phyloP scores from a whole-genome alignment of 306 rosid species.

The Rosa chinensis region DNA sequence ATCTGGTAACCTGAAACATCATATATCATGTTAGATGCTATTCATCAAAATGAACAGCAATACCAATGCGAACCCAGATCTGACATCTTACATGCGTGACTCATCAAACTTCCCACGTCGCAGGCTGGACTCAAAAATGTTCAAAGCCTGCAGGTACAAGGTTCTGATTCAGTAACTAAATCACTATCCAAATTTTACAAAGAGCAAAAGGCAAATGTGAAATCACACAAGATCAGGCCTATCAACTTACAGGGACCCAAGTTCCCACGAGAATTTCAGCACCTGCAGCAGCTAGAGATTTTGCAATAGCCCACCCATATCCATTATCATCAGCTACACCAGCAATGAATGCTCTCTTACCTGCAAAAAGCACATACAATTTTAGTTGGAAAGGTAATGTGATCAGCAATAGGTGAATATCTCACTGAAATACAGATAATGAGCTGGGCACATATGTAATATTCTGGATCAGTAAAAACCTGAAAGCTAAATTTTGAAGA shows the following conservation, averaged over 20 bases:
- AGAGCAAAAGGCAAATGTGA: neutral
- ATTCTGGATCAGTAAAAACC: neutral
- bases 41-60: constrained; percentile 8
- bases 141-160: constrained; percentile 65
- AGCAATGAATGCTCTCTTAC: constrained; percentile 94
- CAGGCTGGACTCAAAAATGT: constrained; percentile 91
- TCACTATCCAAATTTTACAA: constrained; percentile 5
- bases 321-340: constrained; percentile 97
- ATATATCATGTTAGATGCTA: constrained; percentile 28
- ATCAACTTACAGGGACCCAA: constrained; percentile 93
- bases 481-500: neutral
- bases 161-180: constrained; percentile 24
- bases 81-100: constrained; percentile 63
- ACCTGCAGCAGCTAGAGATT: constrained; percentile 96
- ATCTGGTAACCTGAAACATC: constrained; percentile 68
- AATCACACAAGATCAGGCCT: neutral
- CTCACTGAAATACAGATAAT: neutral
- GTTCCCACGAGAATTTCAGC: constrained; percentile 98
- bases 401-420: neutral
- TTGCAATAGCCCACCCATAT: constrained; percentile 99
- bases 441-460: neutral
- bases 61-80: constrained; percentile 1
- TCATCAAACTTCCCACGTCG: constrained; percentile 93
- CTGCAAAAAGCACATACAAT: constrained; percentile 32
- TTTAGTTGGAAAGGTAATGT: neutral